phyloP scores from a whole-genome alignment of 495 filamentous ascomycete genomes.

The Aspergillus haitiensis region DNA sequence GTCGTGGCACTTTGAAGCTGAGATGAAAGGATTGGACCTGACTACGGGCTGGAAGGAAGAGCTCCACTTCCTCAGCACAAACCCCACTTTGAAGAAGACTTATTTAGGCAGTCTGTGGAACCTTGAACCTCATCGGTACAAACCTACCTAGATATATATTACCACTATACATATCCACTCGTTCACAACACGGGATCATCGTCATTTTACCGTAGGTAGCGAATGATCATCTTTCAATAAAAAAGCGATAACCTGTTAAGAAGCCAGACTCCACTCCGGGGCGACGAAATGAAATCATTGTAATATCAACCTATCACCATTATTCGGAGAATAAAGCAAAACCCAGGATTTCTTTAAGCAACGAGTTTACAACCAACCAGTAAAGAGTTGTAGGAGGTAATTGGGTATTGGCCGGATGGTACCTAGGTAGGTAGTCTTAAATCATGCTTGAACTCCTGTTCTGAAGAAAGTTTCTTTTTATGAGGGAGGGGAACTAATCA shows the following conservation, averaged over 20 bases:
- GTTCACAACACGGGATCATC: conserved; percentile 23
- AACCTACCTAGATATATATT: conserved; percentile 1
- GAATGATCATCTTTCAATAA: not conserved
- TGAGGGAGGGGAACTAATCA: not conserved
- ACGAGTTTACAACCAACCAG: not conserved
- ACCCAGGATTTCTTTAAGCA: not conserved
- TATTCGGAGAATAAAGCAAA: conserved; percentile 5
- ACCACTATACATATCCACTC: conserved; percentile 25
- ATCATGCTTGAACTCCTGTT: not conserved
- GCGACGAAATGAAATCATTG: no score
- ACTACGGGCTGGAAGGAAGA: not conserved
- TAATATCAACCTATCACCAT: not conserved
- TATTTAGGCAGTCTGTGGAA: not conserved
- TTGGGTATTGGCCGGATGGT: not conserved
- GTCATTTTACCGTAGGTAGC: conserved; percentile 14
- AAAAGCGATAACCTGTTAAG: not conserved
- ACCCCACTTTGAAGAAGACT: conserved; percentile 11
- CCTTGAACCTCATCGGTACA: conserved; percentile 20
- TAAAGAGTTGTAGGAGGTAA: not conserved
- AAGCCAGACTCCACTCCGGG: no score
- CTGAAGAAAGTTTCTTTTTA: not conserved
- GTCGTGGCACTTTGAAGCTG: no score
- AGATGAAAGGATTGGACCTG: no score
- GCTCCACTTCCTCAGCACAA: not conserved
- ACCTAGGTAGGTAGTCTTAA: not conserved